phyloP scores from a whole-genome alignment of 768 basidiomycete genomes.

The Plicaturopsis crispa region DNA sequence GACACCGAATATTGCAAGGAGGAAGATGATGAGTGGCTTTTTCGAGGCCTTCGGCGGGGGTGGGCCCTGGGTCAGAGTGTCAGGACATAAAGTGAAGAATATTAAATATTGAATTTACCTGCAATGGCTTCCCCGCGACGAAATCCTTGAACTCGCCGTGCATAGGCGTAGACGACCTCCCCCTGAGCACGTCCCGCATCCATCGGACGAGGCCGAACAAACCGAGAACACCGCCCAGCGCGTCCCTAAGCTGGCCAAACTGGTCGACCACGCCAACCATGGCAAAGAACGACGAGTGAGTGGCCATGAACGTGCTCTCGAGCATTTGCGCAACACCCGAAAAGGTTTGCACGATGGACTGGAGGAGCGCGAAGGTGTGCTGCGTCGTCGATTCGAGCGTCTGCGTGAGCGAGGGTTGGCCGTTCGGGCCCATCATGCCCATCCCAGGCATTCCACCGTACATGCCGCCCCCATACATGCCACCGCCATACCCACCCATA shows the following conservation, averaged over 20 bases:
- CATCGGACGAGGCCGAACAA: constrained; percentile 86
- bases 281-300: constrained; percentile 90
- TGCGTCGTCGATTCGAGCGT: constrained; percentile 86
- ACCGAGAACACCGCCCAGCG: constrained; percentile 88
- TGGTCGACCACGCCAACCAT: constrained; percentile 97
- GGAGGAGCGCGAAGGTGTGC: constrained; percentile 87
- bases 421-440: constrained; percentile 24
- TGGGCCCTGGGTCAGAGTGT: constrained; percentile 21
- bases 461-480: constrained; percentile 33
- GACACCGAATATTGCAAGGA: constrained; percentile 87
- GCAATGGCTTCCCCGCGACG: constrained; percentile 54
- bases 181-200: constrained; percentile 60
- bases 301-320: constrained; percentile 96
- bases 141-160: constrained; percentile 73
- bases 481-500: constrained; percentile 43
- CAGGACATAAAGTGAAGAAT: too few relatives aligned
- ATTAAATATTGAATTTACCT: too few relatives aligned
- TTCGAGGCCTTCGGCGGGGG: constrained; percentile 59
- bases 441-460: constrained; percentile 24
- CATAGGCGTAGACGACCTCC: constrained; percentile 39
- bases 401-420: constrained; percentile 67
- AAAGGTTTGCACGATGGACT: constrained; percentile 94
- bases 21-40: constrained; percentile 90
- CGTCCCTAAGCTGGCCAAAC: constrained; percentile 84
- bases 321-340: constrained; percentile 94